Conservation (phyloP, 2,329 filamentous ascomycete species). For the Ceratocystis lukuohia region DNA sequence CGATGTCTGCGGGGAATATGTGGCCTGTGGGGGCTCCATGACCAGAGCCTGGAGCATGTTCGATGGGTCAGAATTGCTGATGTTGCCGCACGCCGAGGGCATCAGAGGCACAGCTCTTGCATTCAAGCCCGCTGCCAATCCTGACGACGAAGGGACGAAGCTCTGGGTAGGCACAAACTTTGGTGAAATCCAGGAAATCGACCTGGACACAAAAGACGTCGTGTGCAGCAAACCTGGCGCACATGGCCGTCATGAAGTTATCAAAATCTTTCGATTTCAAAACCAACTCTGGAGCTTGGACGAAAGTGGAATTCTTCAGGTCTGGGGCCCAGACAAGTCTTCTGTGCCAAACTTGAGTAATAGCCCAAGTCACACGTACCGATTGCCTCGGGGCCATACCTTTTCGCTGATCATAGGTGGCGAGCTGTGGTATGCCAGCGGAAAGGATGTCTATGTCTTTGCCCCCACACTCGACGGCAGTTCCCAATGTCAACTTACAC, state of each 20-base stretch:
- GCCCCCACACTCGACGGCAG: conserved; percentile 56
- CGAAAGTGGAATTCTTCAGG: conserved; percentile 69
- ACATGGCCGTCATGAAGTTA: conserved; percentile 66
- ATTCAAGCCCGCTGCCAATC: conserved; percentile 69
- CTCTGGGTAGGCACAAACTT: conserved; percentile 84
- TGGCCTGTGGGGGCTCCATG: conserved; percentile 74
- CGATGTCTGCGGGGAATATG: conserved; percentile 74
- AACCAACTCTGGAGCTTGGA: conserved; percentile 92
- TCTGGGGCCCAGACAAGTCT: conserved; percentile 67
- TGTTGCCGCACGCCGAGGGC: conserved; percentile 69
- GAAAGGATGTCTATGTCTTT: conserved; percentile 79
- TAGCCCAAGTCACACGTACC: conserved; percentile 58
- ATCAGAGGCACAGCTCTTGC: conserved; percentile 66
- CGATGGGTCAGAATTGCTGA: conserved; percentile 71
- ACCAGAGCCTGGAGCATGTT: conserved; percentile 79
- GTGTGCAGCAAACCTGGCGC: conserved; percentile 54
- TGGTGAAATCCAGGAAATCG: conserved; percentile 81
- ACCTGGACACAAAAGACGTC: conserved; percentile 60
- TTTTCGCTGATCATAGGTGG: conserved; percentile 81
- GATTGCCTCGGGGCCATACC: conserved; percentile 66
- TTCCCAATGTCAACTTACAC: conserved; percentile 59
- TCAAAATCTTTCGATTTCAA: conserved; percentile 72
- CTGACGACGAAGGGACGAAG: conserved; percentile 66
- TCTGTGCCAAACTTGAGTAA: conserved; percentile 62
- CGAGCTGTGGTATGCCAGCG: conserved; percentile 74